phyloP scores from a whole-genome alignment of 2,329 filamentous ascomycete species.

The Ophiostoma pallidulum region DNA sequence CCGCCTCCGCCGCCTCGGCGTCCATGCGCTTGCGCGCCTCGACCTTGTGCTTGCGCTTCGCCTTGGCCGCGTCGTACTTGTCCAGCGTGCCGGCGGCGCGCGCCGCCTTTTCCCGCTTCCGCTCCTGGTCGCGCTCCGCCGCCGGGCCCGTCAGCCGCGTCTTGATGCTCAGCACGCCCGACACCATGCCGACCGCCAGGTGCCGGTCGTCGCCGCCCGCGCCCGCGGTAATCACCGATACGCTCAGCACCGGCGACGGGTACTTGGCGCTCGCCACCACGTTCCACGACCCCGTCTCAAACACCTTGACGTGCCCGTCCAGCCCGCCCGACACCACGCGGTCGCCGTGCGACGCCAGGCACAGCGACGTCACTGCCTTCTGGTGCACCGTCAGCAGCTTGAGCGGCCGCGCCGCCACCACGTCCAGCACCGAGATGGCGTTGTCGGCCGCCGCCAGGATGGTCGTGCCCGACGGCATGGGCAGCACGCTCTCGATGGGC shows the following conservation, averaged over 20 bases:
- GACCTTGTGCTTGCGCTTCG: constrained; percentile 54
- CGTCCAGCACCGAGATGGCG: constrained; percentile 81
- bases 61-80: constrained; percentile 61
- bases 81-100: constrained; percentile 72
- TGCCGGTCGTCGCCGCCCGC: constrained; percentile 73
- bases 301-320: constrained; percentile 95
- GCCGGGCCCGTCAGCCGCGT: constrained; percentile 17
- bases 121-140: constrained; percentile 13
- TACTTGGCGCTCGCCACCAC: constrained; percentile 94
- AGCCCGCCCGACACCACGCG: constrained; percentile 80
- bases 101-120: constrained; percentile 52
- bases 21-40: constrained; percentile 53
- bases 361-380: constrained; percentile 88
- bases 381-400: constrained; percentile 89
- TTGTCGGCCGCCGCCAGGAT: constrained; percentile 78
- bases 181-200: constrained; percentile 89
- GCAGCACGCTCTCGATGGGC: constrained; percentile 78
- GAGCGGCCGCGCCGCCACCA: constrained; percentile 81
- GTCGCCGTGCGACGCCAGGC: constrained; percentile 68
- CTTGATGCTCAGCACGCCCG: constrained; percentile 56
- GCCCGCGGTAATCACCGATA: constrained; percentile 65
- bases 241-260: constrained; percentile 76
- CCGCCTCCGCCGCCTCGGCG: constrained; percentile 44
- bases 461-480: constrained; percentile 77
- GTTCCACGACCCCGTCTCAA: constrained; percentile 90